Evolutionary conservation across 306 rosid genomes (phyloP).

Genomic region (Gleditsia sinensis): DNA sequence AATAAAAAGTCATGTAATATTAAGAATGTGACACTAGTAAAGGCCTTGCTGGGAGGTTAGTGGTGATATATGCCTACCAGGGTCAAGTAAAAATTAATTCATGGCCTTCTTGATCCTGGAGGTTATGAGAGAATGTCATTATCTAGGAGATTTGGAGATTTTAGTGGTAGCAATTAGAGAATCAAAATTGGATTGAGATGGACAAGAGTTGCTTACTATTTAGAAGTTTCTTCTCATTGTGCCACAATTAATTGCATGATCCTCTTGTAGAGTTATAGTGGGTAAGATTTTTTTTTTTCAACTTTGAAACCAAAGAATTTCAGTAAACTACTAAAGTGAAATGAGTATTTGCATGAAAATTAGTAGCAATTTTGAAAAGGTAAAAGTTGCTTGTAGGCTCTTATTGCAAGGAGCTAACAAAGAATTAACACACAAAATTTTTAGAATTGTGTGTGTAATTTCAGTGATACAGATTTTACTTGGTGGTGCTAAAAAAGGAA

Average conservation of each 20-base stretch:
- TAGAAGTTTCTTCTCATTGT: neutral
- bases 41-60: neutral
- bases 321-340: neutral
- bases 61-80: neutral
- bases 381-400: neutral
- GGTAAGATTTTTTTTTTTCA: neutral
- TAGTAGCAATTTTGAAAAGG: neutral
- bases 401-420: neutral
- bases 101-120: neutral
- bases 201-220: neutral
- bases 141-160: neutral
- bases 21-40: neutral
- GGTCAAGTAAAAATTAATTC: neutral
- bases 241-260: neutral
- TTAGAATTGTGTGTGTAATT: neutral
- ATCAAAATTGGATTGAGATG: neutral
- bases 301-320: neutral
- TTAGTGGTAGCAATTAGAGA: neutral
- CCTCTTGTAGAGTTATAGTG: neutral
- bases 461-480: neutral
- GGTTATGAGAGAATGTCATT: neutral
- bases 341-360: neutral
- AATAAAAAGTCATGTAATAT: neutral
- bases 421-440: neutral
- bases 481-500: neutral